Percentiles rank a stretch among this genome's conserved stretches.
Conservation (phyloP, 2,329 filamentous ascomycete genomes). For the Claviceps humidiphila region DNA sequence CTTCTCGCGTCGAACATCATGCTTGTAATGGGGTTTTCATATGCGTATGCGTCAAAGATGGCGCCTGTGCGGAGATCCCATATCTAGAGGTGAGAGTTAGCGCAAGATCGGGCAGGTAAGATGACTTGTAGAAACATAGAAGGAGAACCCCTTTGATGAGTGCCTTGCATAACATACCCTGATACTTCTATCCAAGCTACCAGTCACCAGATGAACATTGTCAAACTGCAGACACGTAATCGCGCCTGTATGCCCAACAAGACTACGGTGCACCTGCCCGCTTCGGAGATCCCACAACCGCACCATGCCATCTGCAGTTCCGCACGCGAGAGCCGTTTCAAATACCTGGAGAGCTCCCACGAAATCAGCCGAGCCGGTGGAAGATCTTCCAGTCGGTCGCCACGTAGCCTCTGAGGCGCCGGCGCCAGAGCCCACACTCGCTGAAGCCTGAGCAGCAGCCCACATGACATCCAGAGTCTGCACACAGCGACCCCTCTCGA, state of each 20-base stretch:
- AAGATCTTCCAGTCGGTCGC: conserved; percentile 55
- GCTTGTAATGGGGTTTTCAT: conserved; percentile 79
- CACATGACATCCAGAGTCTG: conserved; percentile 96
- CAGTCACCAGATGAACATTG: conserved; percentile 86
- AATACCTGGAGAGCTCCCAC: conserved; percentile 92
- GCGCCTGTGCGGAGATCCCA: conserved; percentile 96
- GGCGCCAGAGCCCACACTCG: conserved; percentile 40
- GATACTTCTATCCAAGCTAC: conserved; percentile 83
- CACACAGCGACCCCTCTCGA: conserved; percentile 92
- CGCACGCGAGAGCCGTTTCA: conserved; percentile 87
- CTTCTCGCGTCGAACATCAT: conserved; percentile 94
- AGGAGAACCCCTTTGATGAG: too few relatives aligned
- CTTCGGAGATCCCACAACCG: conserved; percentile 91
- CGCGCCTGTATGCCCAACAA: conserved; percentile 90
- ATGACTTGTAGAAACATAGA: too few relatives aligned
- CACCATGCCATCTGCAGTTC: conserved; percentile 95
- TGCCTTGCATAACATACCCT: conserved; percentile 49
- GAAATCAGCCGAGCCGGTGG: conserved; percentile 65
- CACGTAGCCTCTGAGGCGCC: conserved; percentile 47
- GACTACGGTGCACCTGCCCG: conserved; percentile 89
- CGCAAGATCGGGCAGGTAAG: too few relatives aligned
- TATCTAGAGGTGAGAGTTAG: conserved; percentile 46
- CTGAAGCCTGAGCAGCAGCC: conserved; percentile 83
- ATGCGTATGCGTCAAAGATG: conserved; percentile 91
- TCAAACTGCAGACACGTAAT: conserved; percentile 95